These are phyloP conservation scores for Annona cherimola DNA, from an alignment of 164 flowering plant genomes.

Conservation along the genomic window DNA sequence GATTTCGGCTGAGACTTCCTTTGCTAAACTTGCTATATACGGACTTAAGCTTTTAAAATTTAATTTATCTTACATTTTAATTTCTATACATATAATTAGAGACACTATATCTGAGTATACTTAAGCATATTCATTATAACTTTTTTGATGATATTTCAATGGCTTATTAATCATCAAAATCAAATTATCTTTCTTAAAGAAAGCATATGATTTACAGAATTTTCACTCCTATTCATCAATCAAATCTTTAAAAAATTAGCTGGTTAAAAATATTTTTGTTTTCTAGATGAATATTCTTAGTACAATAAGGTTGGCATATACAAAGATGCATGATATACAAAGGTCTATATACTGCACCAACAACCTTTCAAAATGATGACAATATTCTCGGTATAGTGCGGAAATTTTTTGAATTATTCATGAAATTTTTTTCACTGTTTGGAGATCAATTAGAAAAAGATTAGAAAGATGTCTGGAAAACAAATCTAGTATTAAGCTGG, in stretches of 20 bases:
- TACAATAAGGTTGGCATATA: background rate
- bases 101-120: no score
- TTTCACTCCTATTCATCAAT: background rate
- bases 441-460: background rate
- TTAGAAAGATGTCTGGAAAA: no score
- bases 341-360: background rate
- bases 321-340: background rate
- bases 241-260: background rate
- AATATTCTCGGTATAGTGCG: background rate
- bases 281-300: background rate
- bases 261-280: no score
- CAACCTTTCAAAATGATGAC: background rate
- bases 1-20: no score
- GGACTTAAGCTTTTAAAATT: no score
- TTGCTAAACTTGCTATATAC: no score
- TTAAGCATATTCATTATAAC: no score
- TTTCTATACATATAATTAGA: no score
- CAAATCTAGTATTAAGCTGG: background rate
- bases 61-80: no score
- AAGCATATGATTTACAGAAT: background rate
- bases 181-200: background rate
- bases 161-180: background rate
- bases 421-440: background rate
- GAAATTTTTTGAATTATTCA: background rate
- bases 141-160: no score